phyloP scores from a whole-genome alignment of 2,329 filamentous ascomycete genomes.

The Neofusicoccum parvum region DNA sequence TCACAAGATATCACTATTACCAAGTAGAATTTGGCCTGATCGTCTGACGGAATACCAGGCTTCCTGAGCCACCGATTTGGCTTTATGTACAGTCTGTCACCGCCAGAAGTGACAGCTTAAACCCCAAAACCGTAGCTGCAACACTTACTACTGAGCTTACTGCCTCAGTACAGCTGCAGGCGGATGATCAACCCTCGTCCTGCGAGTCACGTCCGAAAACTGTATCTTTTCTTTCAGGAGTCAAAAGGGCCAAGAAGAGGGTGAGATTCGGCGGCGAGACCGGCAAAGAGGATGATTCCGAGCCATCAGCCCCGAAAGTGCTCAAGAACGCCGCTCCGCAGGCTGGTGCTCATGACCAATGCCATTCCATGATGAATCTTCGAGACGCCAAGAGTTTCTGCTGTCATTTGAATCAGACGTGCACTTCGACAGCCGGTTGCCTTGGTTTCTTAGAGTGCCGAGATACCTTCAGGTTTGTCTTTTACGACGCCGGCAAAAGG shows the following conservation, averaged over 20 bases:
- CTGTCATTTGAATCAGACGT: conserved; percentile 27
- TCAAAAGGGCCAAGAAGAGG: background rate
- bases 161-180: background rate
- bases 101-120: background rate
- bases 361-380: conserved; percentile 25
- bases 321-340: background rate
- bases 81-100: conserved; percentile 30
- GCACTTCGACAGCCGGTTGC: conserved; percentile 3
- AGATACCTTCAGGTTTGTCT: conserved; percentile 27
- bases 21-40: too few relatives aligned
- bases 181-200: background rate
- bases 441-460: conserved; percentile 31
- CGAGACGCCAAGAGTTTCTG: conserved; percentile 31
- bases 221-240: background rate
- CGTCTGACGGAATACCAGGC: background rate
- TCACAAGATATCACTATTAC: too few relatives aligned
- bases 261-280: background rate
- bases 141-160: background rate
- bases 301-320: background rate
- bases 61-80: conserved; percentile 28
- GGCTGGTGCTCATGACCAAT: background rate
- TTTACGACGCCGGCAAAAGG: conserved; percentile 25
- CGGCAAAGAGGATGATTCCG: background rate
- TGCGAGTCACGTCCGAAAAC: background rate
- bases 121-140: background rate